phyloP scores from a whole-genome alignment of 1,284 basidiomycete species.

The Fomitiporia mediterranea region DNA sequence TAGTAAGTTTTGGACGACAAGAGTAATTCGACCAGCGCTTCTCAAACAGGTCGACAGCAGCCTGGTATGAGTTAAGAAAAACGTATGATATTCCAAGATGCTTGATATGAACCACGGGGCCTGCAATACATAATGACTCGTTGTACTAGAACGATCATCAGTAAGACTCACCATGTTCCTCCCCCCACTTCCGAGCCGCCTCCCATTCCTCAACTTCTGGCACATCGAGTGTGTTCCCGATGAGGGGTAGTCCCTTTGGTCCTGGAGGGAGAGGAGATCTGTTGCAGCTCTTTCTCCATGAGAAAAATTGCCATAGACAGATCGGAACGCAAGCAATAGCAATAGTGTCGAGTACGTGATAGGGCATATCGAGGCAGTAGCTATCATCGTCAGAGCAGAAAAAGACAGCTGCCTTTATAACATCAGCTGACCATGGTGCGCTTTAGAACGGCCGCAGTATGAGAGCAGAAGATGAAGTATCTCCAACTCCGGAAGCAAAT shows the following conservation, averaged over 20 bases:
- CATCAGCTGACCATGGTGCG: too few species aligned
- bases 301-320: not conserved
- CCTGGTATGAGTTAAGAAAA: conserved; percentile 24
- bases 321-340: not conserved
- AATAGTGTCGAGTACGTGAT: not conserved
- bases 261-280: conserved; percentile 3
- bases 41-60: conserved; percentile 24
- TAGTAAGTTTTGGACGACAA: conserved; percentile 20
- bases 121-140: conserved; percentile 2
- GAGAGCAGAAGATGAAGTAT: too few species aligned
- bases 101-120: conserved; percentile 23
- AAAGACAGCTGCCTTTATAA: too few species aligned
- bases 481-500: too few species aligned
- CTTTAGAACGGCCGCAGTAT: too few species aligned
- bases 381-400: too few species aligned
- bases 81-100: conserved; percentile 23
- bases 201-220: conserved; percentile 19
- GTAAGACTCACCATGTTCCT: conserved; percentile 20
- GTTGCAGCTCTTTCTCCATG: not conserved
- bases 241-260: conserved; percentile 20
- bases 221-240: conserved; percentile 22
- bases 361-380: conserved; percentile 1
- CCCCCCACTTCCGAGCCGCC: conserved; percentile 19
- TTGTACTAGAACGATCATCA: not conserved
- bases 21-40: conserved; percentile 25